phyloP scores from a whole-genome alignment of 257 asterid genomes.

The Apocynum venetum region DNA sequence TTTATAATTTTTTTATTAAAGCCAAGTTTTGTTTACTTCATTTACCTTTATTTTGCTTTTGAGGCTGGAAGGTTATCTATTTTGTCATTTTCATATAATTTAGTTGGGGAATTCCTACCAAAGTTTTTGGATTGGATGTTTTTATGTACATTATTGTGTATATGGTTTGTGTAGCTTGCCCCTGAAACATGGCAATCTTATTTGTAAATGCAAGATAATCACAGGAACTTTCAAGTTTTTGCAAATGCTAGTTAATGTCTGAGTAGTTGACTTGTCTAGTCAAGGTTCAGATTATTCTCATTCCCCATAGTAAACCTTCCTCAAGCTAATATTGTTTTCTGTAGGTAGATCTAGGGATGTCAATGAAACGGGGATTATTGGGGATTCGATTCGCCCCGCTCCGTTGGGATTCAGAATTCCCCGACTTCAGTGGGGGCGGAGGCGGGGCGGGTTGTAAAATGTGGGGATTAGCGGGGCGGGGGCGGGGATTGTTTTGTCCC shows the following conservation, averaged over 20 bases:
- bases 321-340: not conserved
- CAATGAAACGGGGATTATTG: too few species aligned
- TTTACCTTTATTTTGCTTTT: not conserved
- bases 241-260: not conserved
- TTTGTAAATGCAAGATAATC: conserved; percentile 9
- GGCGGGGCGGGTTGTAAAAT: too few species aligned
- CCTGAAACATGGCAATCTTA: not conserved
- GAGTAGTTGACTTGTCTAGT: not conserved
- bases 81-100: not conserved
- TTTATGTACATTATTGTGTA: not conserved
- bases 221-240: not conserved
- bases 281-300: too few species aligned
- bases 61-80: not conserved
- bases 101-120: not conserved
- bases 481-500: too few species aligned
- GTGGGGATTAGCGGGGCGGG: too few species aligned
- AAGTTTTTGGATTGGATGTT: not conserved
- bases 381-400: too few species aligned
- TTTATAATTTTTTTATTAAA: conserved; percentile 1
- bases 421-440: too few species aligned
- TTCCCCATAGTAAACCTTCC: too few species aligned
- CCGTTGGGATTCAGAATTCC: too few species aligned
- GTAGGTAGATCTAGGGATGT: too few species aligned
- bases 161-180: not conserved
- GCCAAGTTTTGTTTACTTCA: not conserved